Evolutionary conservation across 202 grass and related monocot genomes (phyloP).

Genomic region (Panicum hallii): DNA sequence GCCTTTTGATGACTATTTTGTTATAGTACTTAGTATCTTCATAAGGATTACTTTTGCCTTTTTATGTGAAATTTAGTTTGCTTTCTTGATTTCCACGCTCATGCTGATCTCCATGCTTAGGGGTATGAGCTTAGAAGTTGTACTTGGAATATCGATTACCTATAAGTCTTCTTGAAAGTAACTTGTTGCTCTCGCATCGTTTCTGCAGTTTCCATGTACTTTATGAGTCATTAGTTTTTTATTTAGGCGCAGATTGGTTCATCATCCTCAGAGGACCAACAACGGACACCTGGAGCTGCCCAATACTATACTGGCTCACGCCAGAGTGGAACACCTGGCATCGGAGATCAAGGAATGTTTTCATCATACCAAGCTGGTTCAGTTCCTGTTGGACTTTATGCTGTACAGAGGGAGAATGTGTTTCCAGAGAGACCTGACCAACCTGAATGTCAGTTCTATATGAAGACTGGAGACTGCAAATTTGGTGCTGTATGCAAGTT

Average conservation of each 20-base stretch:
- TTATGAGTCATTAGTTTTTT: constrained; percentile 14
- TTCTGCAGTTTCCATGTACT: neutral
- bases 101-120: constrained; percentile 1
- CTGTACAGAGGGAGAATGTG: constrained; percentile 69
- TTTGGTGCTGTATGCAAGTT: constrained; percentile 72
- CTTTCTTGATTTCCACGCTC: neutral
- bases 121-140: neutral
- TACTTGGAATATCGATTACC: constrained; percentile 18
- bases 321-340: constrained; percentile 62
- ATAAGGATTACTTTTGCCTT: neutral
- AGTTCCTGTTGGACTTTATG: constrained; percentile 66
- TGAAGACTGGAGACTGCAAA: constrained; percentile 76
- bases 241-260: constrained; percentile 72
- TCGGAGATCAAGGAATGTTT: constrained; percentile 65
- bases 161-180: constrained; percentile 11
- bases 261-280: constrained; percentile 76
- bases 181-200: constrained; percentile 6
- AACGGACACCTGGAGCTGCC: constrained; percentile 50
- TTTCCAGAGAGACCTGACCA: constrained; percentile 80
- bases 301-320: constrained; percentile 66
- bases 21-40: constrained; percentile 7
- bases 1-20: neutral
- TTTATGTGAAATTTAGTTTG: neutral
- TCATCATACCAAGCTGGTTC: constrained; percentile 79
- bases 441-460: constrained; percentile 76